A percentile compares a stretch with the other conserved stretches of the same genome.
Evolutionary conservation across 768 basidiomycete species (phyloP).

Genomic region (Pleurotus tuber-regium): DNA sequence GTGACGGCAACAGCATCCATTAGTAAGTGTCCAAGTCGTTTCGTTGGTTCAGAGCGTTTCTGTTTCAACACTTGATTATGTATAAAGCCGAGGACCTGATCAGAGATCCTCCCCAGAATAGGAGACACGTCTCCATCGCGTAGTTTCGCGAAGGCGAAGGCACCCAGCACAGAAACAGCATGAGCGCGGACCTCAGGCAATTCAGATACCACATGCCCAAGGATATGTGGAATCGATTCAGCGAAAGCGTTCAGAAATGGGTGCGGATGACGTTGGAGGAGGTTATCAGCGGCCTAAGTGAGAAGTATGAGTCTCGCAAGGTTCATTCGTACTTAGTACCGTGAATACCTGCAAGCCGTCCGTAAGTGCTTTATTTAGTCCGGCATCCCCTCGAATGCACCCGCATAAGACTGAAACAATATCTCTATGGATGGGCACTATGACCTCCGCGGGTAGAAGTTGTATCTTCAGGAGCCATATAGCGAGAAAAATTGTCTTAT

Average conservation of each 20-base stretch:
- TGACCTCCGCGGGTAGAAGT: conserved; percentile 39
- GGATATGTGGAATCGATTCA: conserved; percentile 41
- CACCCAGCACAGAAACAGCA: conserved; percentile 56
- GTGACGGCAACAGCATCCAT: conserved; percentile 24
- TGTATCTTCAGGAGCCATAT: conserved; percentile 51
- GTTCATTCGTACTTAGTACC: neutral
- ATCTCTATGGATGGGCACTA: conserved; percentile 27
- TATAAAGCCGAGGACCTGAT: conserved; percentile 26
- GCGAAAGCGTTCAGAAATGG: conserved; percentile 49
- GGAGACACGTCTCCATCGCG: conserved; percentile 7
- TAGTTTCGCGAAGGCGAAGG: conserved; percentile 46
- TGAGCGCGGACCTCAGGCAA: conserved; percentile 37
- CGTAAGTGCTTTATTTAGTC: conserved; percentile 29
- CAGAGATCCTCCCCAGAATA: conserved; percentile 22
- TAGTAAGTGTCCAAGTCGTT: conserved; percentile 25
- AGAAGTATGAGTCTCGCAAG: neutral
- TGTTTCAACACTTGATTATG: conserved; percentile 11
- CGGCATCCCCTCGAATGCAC: conserved; percentile 27
- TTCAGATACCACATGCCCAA: conserved; percentile 28
- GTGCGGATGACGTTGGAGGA: conserved; percentile 38
- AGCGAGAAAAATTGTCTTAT: conserved; percentile 38
- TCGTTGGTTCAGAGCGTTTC: conserved; percentile 3
- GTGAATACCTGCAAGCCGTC: conserved; percentile 32
- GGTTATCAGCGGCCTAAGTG: conserved; percentile 30
- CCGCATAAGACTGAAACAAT: conserved; percentile 34